phyloP scores from a whole-genome alignment of 1,284 basidiomycete genomes.

The Porodaedalea pini region DNA sequence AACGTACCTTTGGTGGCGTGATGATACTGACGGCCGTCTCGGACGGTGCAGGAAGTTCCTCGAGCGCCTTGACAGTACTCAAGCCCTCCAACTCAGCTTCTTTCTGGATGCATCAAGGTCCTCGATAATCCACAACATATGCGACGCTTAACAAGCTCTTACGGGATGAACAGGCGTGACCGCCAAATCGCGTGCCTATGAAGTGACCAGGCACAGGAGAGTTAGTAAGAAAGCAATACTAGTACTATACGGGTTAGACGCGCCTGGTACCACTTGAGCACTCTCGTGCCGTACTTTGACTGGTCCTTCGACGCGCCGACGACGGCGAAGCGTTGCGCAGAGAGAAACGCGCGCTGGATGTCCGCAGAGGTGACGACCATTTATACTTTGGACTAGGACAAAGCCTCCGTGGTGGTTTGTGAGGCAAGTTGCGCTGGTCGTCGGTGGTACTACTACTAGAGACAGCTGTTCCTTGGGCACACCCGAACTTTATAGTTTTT shows the following conservation, averaged over 20 bases:
- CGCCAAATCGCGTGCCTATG: conserved; percentile 47
- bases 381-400: not conserved
- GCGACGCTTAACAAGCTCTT: conserved; percentile 23
- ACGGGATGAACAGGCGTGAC: conserved; percentile 74
- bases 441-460: no score
- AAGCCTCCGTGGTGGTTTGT: no score
- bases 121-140: not conserved
- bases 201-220: conserved; percentile 75
- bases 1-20: conserved; percentile 63
- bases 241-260: not conserved
- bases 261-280: conserved; percentile 28
- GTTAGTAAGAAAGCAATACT: not conserved
- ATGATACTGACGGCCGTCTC: conserved; percentile 79
- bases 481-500: no score
- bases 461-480: no score
- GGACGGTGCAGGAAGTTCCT: conserved; percentile 56
- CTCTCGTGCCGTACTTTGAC: conserved; percentile 74
- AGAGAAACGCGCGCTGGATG: conserved; percentile 58
- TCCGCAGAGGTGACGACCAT: conserved; percentile 21
- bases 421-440: no score
- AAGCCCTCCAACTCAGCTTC: conserved; percentile 63
- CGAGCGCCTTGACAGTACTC: conserved; percentile 48
- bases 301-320: conserved; percentile 77
- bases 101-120: conserved; percentile 41
- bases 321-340: conserved; percentile 63